These are phyloP conservation scores for Chaetomium sp. DNA, from an alignment of 2,329 filamentous ascomycete genomes.

Conservation along the genomic window DNA sequence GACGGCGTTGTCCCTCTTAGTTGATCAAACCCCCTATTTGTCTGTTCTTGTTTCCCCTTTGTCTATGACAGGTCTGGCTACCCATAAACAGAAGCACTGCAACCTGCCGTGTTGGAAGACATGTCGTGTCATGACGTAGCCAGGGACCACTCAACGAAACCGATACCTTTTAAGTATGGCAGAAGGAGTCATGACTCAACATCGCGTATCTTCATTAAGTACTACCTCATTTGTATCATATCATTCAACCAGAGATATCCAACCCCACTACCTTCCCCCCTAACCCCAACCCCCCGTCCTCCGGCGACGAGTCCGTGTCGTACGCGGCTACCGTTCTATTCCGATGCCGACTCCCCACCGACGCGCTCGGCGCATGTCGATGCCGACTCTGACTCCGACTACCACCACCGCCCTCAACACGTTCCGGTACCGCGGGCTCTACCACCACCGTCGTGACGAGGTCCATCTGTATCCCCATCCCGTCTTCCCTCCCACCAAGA, in stretches of 20 bases:
- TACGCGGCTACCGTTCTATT: background rate
- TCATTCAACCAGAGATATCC: background rate
- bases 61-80: no score
- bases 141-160: no score
- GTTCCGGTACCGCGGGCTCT: constrained; percentile 15
- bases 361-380: background rate
- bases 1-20: no score
- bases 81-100: no score
- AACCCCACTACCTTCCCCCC: background rate
- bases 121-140: no score
- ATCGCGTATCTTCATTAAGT: no score
- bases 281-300: background rate
- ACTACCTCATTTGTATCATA: background rate
- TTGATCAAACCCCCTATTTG: no score
- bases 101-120: no score
- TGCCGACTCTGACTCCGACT: background rate
- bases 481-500: constrained; percentile 1
- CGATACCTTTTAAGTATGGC: no score
- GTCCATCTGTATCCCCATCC: constrained; percentile 27
- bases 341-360: background rate
- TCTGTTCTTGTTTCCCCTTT: no score
- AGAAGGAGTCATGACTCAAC: no score
- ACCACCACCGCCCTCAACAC: no score
- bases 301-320: background rate
- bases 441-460: constrained; percentile 27